A percentile compares a stretch with the other conserved stretches of the same genome.
These are phyloP conservation scores for Groenewaldozyma sp. DNA, from an alignment of 1,139 yeast species.

Conservation along the genomic window DNA sequence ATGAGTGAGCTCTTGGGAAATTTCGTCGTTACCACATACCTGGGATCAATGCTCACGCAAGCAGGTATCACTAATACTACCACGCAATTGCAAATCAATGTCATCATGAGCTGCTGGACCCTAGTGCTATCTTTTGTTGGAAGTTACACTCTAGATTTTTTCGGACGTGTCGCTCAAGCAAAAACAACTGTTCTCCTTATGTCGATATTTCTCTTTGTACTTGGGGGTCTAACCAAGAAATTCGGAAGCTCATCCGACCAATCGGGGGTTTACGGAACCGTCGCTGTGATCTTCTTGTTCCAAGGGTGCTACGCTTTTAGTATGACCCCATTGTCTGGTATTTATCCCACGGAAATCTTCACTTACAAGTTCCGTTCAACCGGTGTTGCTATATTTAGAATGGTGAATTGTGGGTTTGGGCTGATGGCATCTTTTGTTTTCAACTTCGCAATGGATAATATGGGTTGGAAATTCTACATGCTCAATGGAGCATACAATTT, in stretches of 20 bases:
- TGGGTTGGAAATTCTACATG: slow-evolving; percentile 30
- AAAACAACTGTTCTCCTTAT: slow-evolving; percentile 3
- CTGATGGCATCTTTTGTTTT: slow-evolving; percentile 67
- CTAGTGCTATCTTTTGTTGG: slow-evolving; percentile 5
- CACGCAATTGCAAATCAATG: slow-evolving; percentile 4
- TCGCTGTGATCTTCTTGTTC: slow-evolving; percentile 8
- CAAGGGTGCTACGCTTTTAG: slow-evolving; percentile 7
- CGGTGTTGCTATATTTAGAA: slow-evolving; percentile 69
- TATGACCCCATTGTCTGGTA: slow-evolving; percentile 29
- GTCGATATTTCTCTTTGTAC: slow-evolving; percentile 1
- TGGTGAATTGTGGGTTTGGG: slow-evolving; percentile 62
- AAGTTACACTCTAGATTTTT: slow-evolving; percentile 3
- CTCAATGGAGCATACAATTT: slow-evolving; percentile 33
- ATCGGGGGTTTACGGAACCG: slow-evolving; percentile 4
- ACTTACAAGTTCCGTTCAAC: slow-evolving; percentile 78
- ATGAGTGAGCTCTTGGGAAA: slow-evolving; percentile 7
- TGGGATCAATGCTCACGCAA: slow-evolving; percentile 3
- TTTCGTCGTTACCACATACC: slow-evolving; percentile 5
- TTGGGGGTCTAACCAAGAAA: slow-evolving; percentile 5
- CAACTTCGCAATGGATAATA: slow-evolving; percentile 30
- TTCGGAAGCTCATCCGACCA: slow-evolving; percentile 4
- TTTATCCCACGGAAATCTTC: slow-evolving; percentile 76
- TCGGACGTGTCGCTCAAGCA: slow-evolving; percentile 5
- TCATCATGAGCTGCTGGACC: slow-evolving; percentile 1
- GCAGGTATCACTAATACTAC: slow-evolving; percentile 6